A percentile compares a stretch with the other conserved stretches of the same genome.
These are phyloP conservation scores for Toxicodendron radicans DNA, from an alignment of 345 rosid genomes.

Conservation along the genomic window DNA sequence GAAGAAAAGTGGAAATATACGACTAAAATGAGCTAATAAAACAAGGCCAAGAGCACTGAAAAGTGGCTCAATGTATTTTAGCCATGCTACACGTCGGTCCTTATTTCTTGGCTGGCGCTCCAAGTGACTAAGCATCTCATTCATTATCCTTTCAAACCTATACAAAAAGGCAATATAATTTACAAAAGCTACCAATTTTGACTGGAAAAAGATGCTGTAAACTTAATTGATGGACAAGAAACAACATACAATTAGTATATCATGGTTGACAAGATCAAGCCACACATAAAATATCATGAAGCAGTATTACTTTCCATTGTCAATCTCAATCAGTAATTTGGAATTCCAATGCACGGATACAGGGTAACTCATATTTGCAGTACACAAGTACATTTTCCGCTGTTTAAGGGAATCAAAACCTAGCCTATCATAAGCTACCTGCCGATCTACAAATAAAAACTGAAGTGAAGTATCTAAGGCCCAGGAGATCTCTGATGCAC, in stretches of 20 bases:
- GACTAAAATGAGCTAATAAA: conserved; percentile 72
- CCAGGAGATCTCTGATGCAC: background rate
- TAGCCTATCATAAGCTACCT: background rate
- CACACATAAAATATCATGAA: background rate
- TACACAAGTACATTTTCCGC: conserved; percentile 1
- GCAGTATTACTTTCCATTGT: background rate
- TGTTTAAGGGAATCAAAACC: background rate
- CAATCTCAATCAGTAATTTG: background rate
- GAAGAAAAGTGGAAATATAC: conserved; percentile 76
- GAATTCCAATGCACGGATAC: background rate
- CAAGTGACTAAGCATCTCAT: conserved; percentile 79
- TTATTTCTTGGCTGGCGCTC: conserved; percentile 86
- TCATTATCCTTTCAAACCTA: conserved; percentile 75
- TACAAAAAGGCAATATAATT: background rate
- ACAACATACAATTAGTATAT: background rate
- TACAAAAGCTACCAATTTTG: background rate
- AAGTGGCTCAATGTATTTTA: conserved; percentile 62
- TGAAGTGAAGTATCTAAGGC: background rate
- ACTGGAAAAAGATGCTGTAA: background rate
- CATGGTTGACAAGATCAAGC: background rate
- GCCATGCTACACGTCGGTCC: conserved; percentile 69
- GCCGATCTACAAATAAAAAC: background rate
- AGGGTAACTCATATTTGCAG: background rate
- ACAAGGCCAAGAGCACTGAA: conserved; percentile 63
- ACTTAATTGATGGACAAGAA: conserved; percentile 1